Evolutionary conservation across 192 early-diverging fungal genomes (phyloP).

Genomic region (Coemansia furcata): DNA sequence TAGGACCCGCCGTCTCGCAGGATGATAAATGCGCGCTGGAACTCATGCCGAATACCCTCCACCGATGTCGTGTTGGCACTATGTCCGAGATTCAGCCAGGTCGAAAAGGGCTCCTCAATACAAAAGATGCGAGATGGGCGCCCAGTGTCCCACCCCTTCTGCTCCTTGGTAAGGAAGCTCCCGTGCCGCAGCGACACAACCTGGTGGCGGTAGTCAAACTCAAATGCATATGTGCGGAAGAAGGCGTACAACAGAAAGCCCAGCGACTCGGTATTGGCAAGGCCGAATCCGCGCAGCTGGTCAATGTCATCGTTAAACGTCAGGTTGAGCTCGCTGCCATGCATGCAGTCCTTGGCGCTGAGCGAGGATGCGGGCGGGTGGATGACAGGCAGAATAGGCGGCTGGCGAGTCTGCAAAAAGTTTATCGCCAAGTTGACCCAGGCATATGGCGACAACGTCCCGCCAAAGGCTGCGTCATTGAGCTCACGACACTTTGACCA

Average conservation of each 20-base stretch:
- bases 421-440: slow-evolving; percentile 94
- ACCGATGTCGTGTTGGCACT: slow-evolving; percentile 79
- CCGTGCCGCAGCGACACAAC: slow-evolving; percentile 85
- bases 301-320: slow-evolving; percentile 75
- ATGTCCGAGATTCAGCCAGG: slow-evolving; percentile 85
- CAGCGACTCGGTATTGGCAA: slow-evolving; percentile 70
- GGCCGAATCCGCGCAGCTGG: slow-evolving; percentile 63
- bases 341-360: slow-evolving; percentile 13
- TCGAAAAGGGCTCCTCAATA: slow-evolving; percentile 92
- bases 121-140: slow-evolving; percentile 70
- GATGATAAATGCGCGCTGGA: slow-evolving; percentile 65
- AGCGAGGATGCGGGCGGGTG: slow-evolving; percentile 54
- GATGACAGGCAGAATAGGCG: slow-evolving; percentile 85
- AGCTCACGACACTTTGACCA: slow-evolving; percentile 84
- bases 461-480: slow-evolving; percentile 92
- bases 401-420: slow-evolving; percentile 86
- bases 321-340: slow-evolving; percentile 58
- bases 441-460: slow-evolving; percentile 90
- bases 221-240: slow-evolving; percentile 76
- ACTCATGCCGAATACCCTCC: slow-evolving; percentile 77
- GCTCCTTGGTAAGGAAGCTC: slow-evolving; percentile 69
- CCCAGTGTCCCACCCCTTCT: slow-evolving; percentile 83
- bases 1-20: slow-evolving; percentile 55
- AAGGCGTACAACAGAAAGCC: slow-evolving; percentile 82
- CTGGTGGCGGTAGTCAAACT: slow-evolving; percentile 79